Evolutionary conservation across 2,329 filamentous ascomycete genomes (phyloP), one percentile per base, ranked within the genome.

Genomic region (Parascedosporium putredinis): DNA sequence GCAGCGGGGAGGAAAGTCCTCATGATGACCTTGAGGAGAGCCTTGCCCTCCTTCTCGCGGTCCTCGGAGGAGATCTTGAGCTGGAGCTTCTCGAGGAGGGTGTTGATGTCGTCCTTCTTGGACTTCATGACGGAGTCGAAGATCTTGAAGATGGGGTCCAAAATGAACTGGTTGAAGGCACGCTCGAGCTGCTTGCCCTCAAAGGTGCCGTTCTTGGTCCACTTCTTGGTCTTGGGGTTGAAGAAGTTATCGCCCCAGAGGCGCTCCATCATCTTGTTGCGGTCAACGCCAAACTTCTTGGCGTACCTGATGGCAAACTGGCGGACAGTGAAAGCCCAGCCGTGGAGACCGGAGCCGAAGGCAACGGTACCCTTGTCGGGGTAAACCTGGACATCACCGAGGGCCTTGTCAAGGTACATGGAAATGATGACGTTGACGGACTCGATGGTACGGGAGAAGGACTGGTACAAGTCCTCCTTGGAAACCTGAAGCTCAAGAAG

Each of bases 281-380:
- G 90, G 84, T 98, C 91, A 64, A 98, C 93, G 86, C 93, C 93
- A 66, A 98, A 98, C 78, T 98, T 98, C 89, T 97, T 97, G 75
- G 91, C 86, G 73, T 98, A 98, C 65, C 85, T 83, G 68, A 81
- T 72, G 62, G 93, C 93, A 74, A 98, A 98, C 75, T 98, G 93
- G 67, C 93, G 88, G 77, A 97, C 76, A 65, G 93, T 98, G 84
- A 98, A 98, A 66, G 89, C 91, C 93, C 93, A 98, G 73, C 93
- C 93, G 80, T 98, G 93, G 57, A 97, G 90, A 86, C 91, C 93
- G 73, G 93, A 97, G 76, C 90, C 93, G 79, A 98, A 98, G 64
- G 91, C 91, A 65, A 98, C 86, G 69, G 91, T 98, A 70, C 93
- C 93, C 75, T 88, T 88, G 73, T 97, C 85, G 62, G 93, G 93